Percentiles rank a stretch among this genome's conserved stretches.
Conservation (phyloP, 1,284 basidiomycete genomes). For the Ustilago shanxiensis region DNA sequence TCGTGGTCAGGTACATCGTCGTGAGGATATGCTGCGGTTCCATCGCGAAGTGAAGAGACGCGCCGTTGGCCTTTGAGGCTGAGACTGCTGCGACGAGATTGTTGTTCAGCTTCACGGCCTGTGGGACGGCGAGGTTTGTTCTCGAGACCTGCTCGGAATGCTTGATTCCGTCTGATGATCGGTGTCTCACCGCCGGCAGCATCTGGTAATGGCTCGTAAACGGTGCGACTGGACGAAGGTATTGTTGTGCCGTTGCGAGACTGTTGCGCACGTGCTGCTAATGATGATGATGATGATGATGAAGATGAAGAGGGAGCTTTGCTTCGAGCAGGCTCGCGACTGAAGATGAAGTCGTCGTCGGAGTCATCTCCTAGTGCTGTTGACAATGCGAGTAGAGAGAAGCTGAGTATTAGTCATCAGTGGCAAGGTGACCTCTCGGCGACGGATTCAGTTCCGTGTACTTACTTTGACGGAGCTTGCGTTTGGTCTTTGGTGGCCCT, state of each 20-base stretch:
- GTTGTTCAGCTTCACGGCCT: conserved; percentile 30
- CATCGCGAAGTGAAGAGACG: conserved; percentile 57
- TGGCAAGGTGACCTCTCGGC: not conserved
- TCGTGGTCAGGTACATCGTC: conserved; percentile 61
- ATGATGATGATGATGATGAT: conserved; percentile 11
- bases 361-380: conserved; percentile 28
- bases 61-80: conserved; percentile 60
- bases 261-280: not conserved
- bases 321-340: conserved; percentile 30
- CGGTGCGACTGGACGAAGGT: conserved; percentile 31
- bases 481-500: conserved; percentile 31
- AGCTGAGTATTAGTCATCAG: not conserved
- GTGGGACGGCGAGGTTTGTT: conserved; percentile 43
- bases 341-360: conserved; percentile 56
- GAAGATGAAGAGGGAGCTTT: conserved; percentile 20
- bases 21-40: conserved; percentile 60
- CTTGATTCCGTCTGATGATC: conserved; percentile 51
- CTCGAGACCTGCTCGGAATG: conserved; percentile 50
- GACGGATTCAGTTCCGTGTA: not conserved
- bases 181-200: conserved; percentile 52
- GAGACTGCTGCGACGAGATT: conserved; percentile 55
- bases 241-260: conserved; percentile 28
- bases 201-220: conserved; percentile 50
- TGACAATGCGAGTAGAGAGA: not conserved
- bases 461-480: conserved; percentile 35